A percentile compares a stretch with the other conserved stretches of the same genome.
phyloP scores from a whole-genome alignment of 129 eudicot genomes.

The Dittrichia graveolens region DNA sequence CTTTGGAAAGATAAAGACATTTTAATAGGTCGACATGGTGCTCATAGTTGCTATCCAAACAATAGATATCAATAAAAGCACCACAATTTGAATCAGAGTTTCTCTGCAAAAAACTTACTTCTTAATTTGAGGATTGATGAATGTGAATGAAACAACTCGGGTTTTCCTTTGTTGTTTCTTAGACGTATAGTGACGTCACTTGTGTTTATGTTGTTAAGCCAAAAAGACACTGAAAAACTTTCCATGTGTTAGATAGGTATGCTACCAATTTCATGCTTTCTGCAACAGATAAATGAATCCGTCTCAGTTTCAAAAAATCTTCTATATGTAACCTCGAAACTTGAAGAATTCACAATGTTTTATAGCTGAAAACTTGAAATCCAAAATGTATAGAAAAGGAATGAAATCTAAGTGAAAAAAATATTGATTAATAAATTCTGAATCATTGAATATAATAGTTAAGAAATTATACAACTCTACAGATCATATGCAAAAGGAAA shows the following conservation, averaged over 20 bases:
- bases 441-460: too few relatives aligned
- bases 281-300: constrained; percentile 26
- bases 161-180: constrained; percentile 54
- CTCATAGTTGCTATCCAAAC: constrained; percentile 58
- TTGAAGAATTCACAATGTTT: not conserved
- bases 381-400: not conserved
- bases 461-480: not conserved
- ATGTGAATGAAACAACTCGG: constrained; percentile 50
- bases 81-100: constrained; percentile 36
- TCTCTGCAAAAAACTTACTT: constrained; percentile 63
- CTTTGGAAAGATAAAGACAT: constrained; percentile 48
- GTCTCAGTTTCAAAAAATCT: constrained; percentile 2
- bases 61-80: constrained; percentile 51
- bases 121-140: constrained; percentile 53
- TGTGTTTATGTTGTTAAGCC: constrained; percentile 49
- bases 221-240: constrained; percentile 27
- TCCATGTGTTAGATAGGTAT: constrained; percentile 51
- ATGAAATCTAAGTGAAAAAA: too few relatives aligned
- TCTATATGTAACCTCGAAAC: not conserved
- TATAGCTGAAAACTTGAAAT: not conserved
- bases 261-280: constrained; percentile 51
- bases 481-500: not conserved
- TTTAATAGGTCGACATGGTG: constrained; percentile 59
- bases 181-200: constrained; percentile 58
- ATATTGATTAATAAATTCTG: too few relatives aligned